These are phyloP conservation scores for Cyberlindnera suaveolens DNA, from an alignment of 805 yeast species.

Conservation along the genomic window DNA sequence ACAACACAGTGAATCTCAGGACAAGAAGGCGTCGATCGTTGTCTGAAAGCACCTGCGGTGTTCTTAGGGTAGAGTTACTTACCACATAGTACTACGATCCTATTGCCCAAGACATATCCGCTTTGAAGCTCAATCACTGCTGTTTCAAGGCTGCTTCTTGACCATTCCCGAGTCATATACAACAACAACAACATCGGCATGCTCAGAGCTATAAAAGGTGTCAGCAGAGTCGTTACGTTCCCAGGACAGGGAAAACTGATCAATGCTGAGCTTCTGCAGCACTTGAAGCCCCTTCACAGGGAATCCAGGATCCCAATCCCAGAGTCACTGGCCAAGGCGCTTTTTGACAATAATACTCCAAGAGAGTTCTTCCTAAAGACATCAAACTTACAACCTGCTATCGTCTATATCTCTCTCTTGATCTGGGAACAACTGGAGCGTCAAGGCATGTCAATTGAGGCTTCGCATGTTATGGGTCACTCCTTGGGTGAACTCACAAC, in stretches of 20 bases:
- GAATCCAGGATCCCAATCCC: slow-evolving; percentile 8
- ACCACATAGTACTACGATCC: too few relatives aligned
- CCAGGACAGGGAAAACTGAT: slow-evolving; percentile 24
- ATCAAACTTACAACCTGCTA: slow-evolving; percentile 25
- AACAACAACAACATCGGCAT: too few relatives aligned
- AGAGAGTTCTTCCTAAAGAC: slow-evolving; percentile 22
- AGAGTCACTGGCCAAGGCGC: slow-evolving; percentile 8
- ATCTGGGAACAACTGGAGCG: slow-evolving; percentile 21
- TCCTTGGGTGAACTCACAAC: slow-evolving; percentile 40
- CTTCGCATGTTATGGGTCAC: slow-evolving; percentile 32
- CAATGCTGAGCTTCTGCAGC: slow-evolving; percentile 6
- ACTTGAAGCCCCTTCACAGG: slow-evolving; percentile 6
- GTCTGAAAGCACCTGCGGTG: too few relatives aligned
- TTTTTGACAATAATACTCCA: slow-evolving; percentile 4
- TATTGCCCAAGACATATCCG: too few relatives aligned
- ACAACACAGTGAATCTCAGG: too few relatives aligned
- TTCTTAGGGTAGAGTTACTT: too few relatives aligned
- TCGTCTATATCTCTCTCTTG: slow-evolving; percentile 19
- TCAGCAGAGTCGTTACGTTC: slow-evolving; percentile 10
- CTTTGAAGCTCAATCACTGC: too few relatives aligned
- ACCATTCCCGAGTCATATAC: too few relatives aligned
- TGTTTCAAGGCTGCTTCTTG: too few relatives aligned
- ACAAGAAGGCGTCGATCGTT: too few relatives aligned
- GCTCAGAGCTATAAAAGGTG: too few relatives aligned
- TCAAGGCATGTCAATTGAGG: slow-evolving; percentile 16